These are phyloP conservation scores for Globisporangium iwayamae DNA, from an alignment of 352 stramenopile species.

Conservation along the genomic window DNA sequence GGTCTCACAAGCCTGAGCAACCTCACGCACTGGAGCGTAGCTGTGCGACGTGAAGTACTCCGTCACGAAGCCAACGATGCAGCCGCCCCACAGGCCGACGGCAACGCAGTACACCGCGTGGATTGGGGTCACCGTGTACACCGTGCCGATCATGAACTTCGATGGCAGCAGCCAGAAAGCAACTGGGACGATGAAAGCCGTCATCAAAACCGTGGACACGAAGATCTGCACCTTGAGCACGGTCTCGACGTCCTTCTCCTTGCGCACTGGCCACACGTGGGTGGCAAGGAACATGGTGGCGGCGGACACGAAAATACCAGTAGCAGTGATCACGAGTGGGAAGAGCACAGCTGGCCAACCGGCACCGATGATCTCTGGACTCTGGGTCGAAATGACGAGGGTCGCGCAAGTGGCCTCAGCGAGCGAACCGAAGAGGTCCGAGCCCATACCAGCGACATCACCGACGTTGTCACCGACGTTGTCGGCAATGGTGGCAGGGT, in stretches of 20 bases:
- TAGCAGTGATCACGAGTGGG: slow-evolving; percentile 94
- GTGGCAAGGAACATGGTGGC: slow-evolving; percentile 97
- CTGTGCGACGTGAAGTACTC: slow-evolving; percentile 99
- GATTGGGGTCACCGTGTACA: slow-evolving; percentile 78
- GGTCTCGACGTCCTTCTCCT: slow-evolving; percentile 94
- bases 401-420: slow-evolving; percentile 98
- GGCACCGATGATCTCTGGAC: slow-evolving; percentile 83
- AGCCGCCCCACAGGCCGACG: slow-evolving; percentile 95
- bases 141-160: slow-evolving; percentile 84
- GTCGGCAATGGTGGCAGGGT: slow-evolving; percentile 99
- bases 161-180: slow-evolving; percentile 90
- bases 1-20: slow-evolving; percentile 97
- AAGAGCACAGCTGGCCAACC: slow-evolving; percentile 96
- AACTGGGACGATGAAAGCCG: slow-evolving; percentile 89
- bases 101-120: slow-evolving; percentile 92
- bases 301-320: slow-evolving; percentile 97
- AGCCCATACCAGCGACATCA: slow-evolving; percentile 99
- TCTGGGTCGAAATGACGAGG: slow-evolving; percentile 95
- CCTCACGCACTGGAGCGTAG: slow-evolving; percentile 94
- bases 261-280: slow-evolving; percentile 93
- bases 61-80: slow-evolving; percentile 98
- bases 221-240: slow-evolving; percentile 99
- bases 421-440: slow-evolving; percentile 99
- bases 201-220: slow-evolving; percentile 95
- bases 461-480: slow-evolving; percentile 99